Conservation (phyloP, 768 basidiomycete species). For the Leccinum uliginosum region DNA sequence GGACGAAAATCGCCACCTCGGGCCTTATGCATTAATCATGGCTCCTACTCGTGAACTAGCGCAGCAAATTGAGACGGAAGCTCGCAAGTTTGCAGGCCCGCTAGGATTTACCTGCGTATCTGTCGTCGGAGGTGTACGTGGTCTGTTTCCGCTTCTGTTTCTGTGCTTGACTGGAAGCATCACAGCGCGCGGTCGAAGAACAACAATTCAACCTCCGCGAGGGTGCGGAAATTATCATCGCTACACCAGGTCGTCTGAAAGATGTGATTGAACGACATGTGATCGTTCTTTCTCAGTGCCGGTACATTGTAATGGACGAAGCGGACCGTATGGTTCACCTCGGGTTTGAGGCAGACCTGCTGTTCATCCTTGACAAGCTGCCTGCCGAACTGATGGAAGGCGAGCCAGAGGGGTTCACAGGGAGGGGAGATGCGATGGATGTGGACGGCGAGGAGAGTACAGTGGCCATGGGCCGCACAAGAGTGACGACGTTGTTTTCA, state of each 20-base stretch:
- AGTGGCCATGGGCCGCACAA: slow-evolving; percentile 59
- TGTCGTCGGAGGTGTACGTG: slow-evolving; percentile 88
- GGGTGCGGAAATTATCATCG: slow-evolving; percentile 97
- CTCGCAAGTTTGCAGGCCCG: slow-evolving; percentile 86
- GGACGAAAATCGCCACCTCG: slow-evolving; percentile 91
- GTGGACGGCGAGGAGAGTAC: slow-evolving; percentile 63
- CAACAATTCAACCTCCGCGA: slow-evolving; percentile 98
- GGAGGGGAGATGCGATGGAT: slow-evolving; percentile 60
- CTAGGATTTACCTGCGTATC: slow-evolving; percentile 94
- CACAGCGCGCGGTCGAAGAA: slow-evolving; percentile 86
- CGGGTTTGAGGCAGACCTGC: slow-evolving; percentile 92
- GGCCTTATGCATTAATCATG: slow-evolving; percentile 89
- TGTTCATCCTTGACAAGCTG: slow-evolving; percentile 90
- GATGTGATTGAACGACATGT: slow-evolving; percentile 97
- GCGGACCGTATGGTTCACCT: slow-evolving; percentile 99
- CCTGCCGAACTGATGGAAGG: slow-evolving; percentile 87
- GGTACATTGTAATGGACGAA: slow-evolving; percentile 99
- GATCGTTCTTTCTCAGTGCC: slow-evolving; percentile 93
- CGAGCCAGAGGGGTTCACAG: slow-evolving; percentile 38
- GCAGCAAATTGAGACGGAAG: slow-evolving; percentile 93
- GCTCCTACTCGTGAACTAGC: slow-evolving; percentile 98
- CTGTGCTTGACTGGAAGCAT: slow-evolving; percentile 11
- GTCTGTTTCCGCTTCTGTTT: background rate
- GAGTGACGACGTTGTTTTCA: slow-evolving; percentile 95
- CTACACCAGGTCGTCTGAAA: slow-evolving; percentile 96